A percentile compares a stretch with the other conserved stretches of the same genome.
phyloP scores from a whole-genome alignment of 164 flowering plant genomes.

The Tinospora cordifolia region DNA sequence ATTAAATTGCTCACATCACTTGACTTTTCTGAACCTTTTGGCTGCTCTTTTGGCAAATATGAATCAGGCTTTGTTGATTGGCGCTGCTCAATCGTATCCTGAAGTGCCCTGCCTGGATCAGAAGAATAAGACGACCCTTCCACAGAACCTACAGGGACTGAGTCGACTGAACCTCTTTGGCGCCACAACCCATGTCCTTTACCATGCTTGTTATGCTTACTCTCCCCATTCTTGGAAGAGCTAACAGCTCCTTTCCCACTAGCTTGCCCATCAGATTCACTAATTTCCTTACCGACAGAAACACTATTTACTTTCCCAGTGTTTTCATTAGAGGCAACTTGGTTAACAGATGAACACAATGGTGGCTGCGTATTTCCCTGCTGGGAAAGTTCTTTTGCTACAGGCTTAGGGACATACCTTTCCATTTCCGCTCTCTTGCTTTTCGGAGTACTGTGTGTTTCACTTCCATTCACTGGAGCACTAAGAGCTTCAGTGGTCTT shows the following conservation, averaged over 20 bases:
- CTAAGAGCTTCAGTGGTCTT: conserved; percentile 22
- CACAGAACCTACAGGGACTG: conserved; percentile 10
- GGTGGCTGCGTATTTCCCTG: conserved; percentile 43
- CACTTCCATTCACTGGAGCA: conserved; percentile 29
- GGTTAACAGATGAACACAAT: conserved; percentile 26
- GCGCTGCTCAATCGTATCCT: conserved; percentile 24
- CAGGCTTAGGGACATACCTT: conserved; percentile 89
- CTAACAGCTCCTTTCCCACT: conserved; percentile 22
- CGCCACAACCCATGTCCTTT: conserved; percentile 66
- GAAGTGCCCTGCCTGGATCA: conserved; percentile 20
- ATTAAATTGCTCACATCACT: conserved; percentile 18
- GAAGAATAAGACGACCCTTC: conserved; percentile 26
- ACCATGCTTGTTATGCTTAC: conserved; percentile 41
- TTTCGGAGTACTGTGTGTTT: conserved; percentile 45
- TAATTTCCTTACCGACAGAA: conserved; percentile 8
- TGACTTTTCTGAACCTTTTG: conserved; percentile 30
- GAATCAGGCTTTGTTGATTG: conserved; percentile 26
- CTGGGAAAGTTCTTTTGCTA: conserved; percentile 79
- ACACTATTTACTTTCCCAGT: conserved; percentile 18
- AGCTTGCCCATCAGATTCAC: conserved; percentile 19
- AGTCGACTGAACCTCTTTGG: conserved; percentile 42
- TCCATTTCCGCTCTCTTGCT: conserved; percentile 93
- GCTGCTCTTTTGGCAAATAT: conserved; percentile 22
- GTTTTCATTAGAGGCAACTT: conserved; percentile 23
- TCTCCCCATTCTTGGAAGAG: conserved; percentile 40